Evolutionary conservation across 345 rosid species (phyloP), one percentile per base, ranked within the genome.

Genomic region (Punica granatum): DNA sequence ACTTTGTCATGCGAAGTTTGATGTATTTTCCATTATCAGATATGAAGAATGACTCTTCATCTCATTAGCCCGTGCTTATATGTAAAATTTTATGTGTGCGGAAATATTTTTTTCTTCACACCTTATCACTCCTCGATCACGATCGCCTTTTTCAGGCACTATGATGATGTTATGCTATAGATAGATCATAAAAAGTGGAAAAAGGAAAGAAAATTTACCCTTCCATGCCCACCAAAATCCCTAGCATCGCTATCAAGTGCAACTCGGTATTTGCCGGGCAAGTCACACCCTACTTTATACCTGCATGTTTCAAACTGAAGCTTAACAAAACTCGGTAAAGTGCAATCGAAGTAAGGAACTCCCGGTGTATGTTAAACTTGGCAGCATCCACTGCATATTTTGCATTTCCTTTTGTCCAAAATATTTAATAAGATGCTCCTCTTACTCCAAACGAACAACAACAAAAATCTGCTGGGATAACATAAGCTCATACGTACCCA

Each of bases 221-320:
- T 82, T 78, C 96, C 92, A 46, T 65, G 81, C 64, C 96, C 96
- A 49, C 92, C 92, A 37, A 83, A 89, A 72, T 83, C 96, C 80
- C 65, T 44, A 60, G 88, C 83, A 80, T 86, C 92, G 69, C 90
- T 89, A 67, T 89, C 92, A 59, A 89, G 74, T 53, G 88, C 95
- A 73, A 89, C 86, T 83, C 83, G 79, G 59, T 89, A 86, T 81
- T 82, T 86, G 71, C 96, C 96, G 1, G 96, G 96, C 80, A 82
- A 82, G 81, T 85, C 86, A 44, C 91, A 89, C 36, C 96, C 96
- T 36, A 89, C 83, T 75, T 89, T 86, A 69, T 83, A 89, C 79
- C 96, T 89, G 83, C 68, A 81, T 33, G 35, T 77, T 76, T 63
- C 71, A 73, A n/a, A 59, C 63, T 31, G 21, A 44, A 59, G 19